A percentile compares a stretch with the other conserved stretches of the same genome.
Evolutionary conservation across 768 basidiomycete species (phyloP).

Genomic region (Gymnopilus junonius): DNA sequence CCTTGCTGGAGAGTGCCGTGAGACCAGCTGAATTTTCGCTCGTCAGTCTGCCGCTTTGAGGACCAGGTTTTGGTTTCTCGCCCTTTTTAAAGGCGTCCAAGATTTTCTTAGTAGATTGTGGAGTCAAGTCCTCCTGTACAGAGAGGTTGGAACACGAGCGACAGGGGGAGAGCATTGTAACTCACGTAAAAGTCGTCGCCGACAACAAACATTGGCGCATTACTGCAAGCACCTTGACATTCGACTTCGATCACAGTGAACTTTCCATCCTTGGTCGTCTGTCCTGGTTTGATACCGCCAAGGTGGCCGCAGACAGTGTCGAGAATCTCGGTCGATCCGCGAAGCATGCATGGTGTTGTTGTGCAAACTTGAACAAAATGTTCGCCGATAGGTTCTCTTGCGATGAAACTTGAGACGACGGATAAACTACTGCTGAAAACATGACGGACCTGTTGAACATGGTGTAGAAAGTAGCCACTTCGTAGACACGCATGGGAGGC

Average conservation of each 20-base stretch:
- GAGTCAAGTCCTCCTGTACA: conserved; percentile 81
- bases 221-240: conserved; percentile 98
- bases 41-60: conserved; percentile 84
- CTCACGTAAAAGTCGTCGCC: conserved; percentile 96
- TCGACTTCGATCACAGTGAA: conserved; percentile 99
- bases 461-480: conserved; percentile 99
- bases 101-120: conserved; percentile 77
- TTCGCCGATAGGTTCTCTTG: conserved; percentile 89
- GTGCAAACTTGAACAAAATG: conserved; percentile 99
- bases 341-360: conserved; percentile 97
- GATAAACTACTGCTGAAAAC: conserved; percentile 1
- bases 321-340: conserved; percentile 89
- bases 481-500: conserved; percentile 98
- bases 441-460: conserved; percentile 92
- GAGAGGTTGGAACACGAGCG: conserved; percentile 13
- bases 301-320: conserved; percentile 84
- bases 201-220: conserved; percentile 96
- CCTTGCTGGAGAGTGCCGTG: conserved; percentile 79
- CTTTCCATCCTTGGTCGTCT: conserved; percentile 95
- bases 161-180: conserved; percentile 4
- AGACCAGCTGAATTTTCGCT: conserved; percentile 94
- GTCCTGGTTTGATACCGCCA: conserved; percentile 82
- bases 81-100: conserved; percentile 81
- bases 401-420: not conserved
- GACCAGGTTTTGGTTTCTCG: conserved; percentile 90